A percentile compares a stretch with the other conserved stretches of the same genome.
Conservation (phyloP, 192 early-diverging fungal species). For the Coemansia sp. region DNA sequence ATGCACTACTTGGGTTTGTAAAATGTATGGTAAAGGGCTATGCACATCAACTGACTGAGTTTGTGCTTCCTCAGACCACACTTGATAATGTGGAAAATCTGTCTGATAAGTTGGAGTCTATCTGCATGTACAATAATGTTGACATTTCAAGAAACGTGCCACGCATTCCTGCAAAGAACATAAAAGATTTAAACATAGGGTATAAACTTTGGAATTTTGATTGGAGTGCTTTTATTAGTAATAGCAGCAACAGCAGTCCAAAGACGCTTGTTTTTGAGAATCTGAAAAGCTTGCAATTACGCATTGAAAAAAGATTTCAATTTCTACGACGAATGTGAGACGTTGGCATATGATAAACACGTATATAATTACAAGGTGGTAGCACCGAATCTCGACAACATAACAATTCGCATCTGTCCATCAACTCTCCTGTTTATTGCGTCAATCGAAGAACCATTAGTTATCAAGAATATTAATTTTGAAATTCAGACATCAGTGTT, state of each 20-base stretch:
- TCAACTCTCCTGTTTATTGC: not conserved
- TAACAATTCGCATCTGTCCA: not conserved
- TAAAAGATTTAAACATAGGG: not conserved
- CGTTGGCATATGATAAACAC: not conserved
- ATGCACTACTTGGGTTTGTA: not conserved
- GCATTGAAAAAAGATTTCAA: not conserved
- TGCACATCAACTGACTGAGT: not conserved
- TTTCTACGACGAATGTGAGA: not conserved
- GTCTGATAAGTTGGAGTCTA: not conserved
- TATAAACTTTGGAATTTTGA: not conserved
- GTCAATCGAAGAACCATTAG: not conserved
- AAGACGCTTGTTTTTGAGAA: not conserved
- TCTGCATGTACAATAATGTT: not conserved
- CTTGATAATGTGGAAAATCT: not conserved
- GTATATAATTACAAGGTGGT: not conserved
- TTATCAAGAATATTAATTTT: not conserved
- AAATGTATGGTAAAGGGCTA: not conserved
- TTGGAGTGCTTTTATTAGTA: not conserved
- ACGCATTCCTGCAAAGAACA: not conserved
- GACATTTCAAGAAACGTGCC: not conserved
- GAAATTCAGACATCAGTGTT: not conserved
- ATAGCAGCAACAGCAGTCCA: not conserved
- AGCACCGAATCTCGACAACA: not conserved
- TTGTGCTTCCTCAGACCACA: not conserved
- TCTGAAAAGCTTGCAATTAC: not conserved